Base-by-base conservation (phyloP, 345 rosid genomes). In the Litchi chinensis region DNA sequence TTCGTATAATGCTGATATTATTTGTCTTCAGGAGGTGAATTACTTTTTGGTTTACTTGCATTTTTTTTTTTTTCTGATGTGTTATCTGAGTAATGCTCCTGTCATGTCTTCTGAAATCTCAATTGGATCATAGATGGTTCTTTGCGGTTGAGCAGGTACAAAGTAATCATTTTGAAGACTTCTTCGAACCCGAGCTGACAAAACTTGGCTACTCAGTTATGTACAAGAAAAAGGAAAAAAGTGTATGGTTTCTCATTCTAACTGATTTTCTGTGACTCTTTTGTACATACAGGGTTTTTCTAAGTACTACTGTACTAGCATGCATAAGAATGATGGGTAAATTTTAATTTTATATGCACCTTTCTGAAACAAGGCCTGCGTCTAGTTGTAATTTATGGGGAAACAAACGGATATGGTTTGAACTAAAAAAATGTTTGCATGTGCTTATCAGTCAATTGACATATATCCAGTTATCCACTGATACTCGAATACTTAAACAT, bases 11-110 rank as follows among this genome's bases (percentile, higher is more conserved):
- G 92, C 92, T 11, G 92, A 91, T 79, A 88, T 91, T 71, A 81
- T 91, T 65, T 91, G 94, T 77, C 90, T 89, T 72, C 92, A 90
- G 79, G 91, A 91, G 94, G 94, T 91, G 80, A 76, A 64, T 74
- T 46, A 68, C 32, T 32, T 79, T 54, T 2, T 32, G 4, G 37
- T 2, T 32, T 32, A 26, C 28, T 28, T 28, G 8, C 10, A 32
- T 54, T 15, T n/a, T 8, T 15, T 19, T 8, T 50, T 50, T 10
- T 24, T 5, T 28, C 6, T n/a, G n/a, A 19, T 39, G 40, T 65
- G 54, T 16, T 39, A 7, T 50, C 63, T 46, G 59, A 21, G 75
- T 32, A 59, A 3, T 9, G 22, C 59, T 3, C 6, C 43, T 13
- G 16, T 8, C 13, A 69, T 48, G 44, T 6, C 74, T n/a, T 32